These are phyloP conservation scores for Onygenales sp. DNA, from an alignment of 2,329 filamentous ascomycete species.

Conservation along the genomic window DNA sequence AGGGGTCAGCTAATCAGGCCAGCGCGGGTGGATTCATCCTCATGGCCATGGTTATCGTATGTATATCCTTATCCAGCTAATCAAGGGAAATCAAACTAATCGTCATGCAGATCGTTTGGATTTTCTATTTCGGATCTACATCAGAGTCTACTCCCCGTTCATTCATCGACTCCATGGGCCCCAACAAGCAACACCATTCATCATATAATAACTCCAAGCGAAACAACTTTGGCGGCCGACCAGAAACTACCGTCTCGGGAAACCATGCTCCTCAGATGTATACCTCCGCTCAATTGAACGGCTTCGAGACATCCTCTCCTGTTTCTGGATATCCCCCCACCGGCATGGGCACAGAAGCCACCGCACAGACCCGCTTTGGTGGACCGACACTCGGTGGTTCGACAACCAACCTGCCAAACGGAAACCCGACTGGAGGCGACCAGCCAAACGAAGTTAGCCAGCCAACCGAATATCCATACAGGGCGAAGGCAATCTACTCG, in stretches of 20 bases:
- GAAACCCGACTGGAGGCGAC: conserved; percentile 5
- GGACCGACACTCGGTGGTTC: conserved; percentile 6
- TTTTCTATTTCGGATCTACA: conserved; percentile 95
- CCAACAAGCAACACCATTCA: conserved; percentile 67
- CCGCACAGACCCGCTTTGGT: conserved; percentile 20
- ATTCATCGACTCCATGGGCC: conserved; percentile 90
- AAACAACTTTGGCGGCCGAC: conserved; percentile 62
- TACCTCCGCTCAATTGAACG: conserved; percentile 86
- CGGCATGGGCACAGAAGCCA: conserved; percentile 46
- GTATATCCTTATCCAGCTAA: conserved; percentile 24
- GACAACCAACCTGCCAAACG: conserved; percentile 15
- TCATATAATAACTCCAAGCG: conserved; percentile 55
- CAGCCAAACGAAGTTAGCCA: conserved; percentile 9
- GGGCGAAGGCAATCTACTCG: conserved; percentile 96
- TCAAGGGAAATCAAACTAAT: background rate
- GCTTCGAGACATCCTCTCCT: conserved; percentile 92
- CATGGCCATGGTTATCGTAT: conserved; percentile 81
- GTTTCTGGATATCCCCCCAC: conserved; percentile 58
- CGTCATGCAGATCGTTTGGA: conserved; percentile 76
- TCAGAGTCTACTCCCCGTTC: conserved; percentile 77
- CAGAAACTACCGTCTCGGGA: conserved; percentile 71
- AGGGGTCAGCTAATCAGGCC: conserved; percentile 62
- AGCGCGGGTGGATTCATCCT: conserved; percentile 89
- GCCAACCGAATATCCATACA: conserved; percentile 91
- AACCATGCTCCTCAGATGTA: conserved; percentile 84